These are phyloP conservation scores for Gleditsia sinensis DNA, from an alignment of 306 rosid genomes.

Conservation along the genomic window DNA sequence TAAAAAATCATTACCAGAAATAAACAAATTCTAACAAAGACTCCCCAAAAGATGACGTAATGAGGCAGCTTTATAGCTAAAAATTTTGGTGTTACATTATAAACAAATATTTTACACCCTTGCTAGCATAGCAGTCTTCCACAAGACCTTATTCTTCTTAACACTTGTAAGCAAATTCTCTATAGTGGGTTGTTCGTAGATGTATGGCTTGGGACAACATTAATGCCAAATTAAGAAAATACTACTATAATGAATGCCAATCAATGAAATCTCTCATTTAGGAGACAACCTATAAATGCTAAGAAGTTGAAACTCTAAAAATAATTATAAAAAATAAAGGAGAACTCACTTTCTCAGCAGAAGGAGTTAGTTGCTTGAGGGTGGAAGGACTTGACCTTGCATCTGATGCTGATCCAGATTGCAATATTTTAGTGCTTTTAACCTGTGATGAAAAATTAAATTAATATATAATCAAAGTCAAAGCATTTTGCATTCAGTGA, in stretches of 20 bases:
- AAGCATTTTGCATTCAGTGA: slow-evolving; percentile 3
- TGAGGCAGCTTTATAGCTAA: not conserved
- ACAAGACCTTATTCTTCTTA: not conserved
- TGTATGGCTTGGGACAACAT: not conserved
- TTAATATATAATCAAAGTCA: slow-evolving; percentile 1
- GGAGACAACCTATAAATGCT: not conserved
- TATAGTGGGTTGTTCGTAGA: not conserved
- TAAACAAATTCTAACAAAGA: not conserved
- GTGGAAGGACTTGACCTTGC: slow-evolving; percentile 49
- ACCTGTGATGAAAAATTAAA: slow-evolving; percentile 48
- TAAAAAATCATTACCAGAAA: not conserved
- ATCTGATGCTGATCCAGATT: slow-evolving; percentile 53
- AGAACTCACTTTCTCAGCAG: slow-evolving; percentile 54
- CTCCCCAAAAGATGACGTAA: not conserved
- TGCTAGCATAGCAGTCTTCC: not conserved
- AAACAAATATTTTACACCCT: not conserved
- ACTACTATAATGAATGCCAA: not conserved
- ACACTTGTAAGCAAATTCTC: not conserved
- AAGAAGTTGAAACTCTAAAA: not conserved
- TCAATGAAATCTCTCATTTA: not conserved
- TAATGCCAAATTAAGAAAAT: not conserved
- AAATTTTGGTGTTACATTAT: not conserved
- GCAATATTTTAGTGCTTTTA: slow-evolving; percentile 49
- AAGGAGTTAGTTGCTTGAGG: slow-evolving; percentile 41
- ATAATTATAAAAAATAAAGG: not conserved